Base-by-base conservation (phyloP, 2,329 filamentous ascomycete genomes). In the Thelonectria rubi region DNA sequence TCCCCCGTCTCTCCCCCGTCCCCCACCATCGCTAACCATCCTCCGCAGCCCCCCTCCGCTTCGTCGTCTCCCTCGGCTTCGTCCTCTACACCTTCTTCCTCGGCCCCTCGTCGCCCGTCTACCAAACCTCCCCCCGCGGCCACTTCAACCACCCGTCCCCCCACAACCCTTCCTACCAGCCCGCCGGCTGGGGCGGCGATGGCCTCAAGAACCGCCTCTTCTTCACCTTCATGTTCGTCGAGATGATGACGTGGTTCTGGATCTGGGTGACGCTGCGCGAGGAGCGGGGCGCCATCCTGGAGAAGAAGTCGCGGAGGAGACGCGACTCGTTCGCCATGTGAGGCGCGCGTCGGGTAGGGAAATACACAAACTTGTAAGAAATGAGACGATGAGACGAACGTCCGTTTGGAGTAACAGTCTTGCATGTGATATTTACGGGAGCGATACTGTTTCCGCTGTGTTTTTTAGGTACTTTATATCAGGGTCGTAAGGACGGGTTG, bases 181-280 rank as follows among this genome's bases (percentile, higher is more conserved):
- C 78, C 34, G 73, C 75, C 50, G 71, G 75, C 73, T 84, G 77
- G 83, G 88, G 78, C 65, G 82, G 87, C 51, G 89, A 93, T 64
- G 85, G 86, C 21, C 77, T 97, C 70, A 93, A 94, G 80, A 97
- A 96, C 74, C 86, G 92, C 52, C 81, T 97, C 42, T 87, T 97
- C 42, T 96, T 97, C 74, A 88, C 91, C 0, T 95, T 93, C 77
- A 88, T 88, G 9, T 95, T 97, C 71, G 73, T 97, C 73, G 94
- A 97, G 81, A 86, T 92, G 75, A 82, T 92, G 67, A 85, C 86
- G 63, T 97, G 93, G 92, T 93, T 97, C 77, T 97, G 93, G 93
- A 88, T 87, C 21, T 92, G 88, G 83, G 82, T 89, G 30, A 90
- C 87, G 5, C 75, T 93, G 69, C 81, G 87, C 54, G 90, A 93